Conservation (phyloP, 345 rosid species). For the Salix viminalis region DNA sequence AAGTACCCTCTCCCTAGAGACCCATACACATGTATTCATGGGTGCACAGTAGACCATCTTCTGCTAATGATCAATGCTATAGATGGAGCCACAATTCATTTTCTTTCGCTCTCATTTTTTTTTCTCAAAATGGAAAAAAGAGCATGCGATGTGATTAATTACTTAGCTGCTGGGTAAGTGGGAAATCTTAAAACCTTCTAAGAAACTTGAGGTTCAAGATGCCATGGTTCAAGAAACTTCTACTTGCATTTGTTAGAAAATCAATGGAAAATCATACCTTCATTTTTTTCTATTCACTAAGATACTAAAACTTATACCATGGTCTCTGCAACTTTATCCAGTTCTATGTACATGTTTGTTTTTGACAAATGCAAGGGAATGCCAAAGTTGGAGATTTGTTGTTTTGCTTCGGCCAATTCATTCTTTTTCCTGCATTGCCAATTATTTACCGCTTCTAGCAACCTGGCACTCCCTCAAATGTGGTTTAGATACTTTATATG, state of each 20-base stretch:
- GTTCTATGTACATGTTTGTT: background rate
- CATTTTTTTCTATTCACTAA: background rate
- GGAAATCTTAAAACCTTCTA: background rate
- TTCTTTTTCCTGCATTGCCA: background rate
- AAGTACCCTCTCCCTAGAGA: background rate
- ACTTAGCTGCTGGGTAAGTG: background rate
- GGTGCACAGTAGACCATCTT: background rate
- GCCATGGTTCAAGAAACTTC: background rate
- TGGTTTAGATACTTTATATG: background rate
- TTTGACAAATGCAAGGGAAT: background rate
- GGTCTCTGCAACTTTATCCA: background rate
- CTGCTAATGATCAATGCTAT: background rate
- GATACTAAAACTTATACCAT: background rate
- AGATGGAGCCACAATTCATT: background rate
- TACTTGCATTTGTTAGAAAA: background rate
- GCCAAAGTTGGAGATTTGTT: background rate
- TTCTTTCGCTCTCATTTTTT: background rate
- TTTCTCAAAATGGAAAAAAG: too few species aligned
- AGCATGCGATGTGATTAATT: too few species aligned
- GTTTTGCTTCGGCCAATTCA: background rate
- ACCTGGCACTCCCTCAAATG: background rate
- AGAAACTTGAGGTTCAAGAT: background rate
- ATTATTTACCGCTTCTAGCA: background rate
- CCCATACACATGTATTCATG: background rate
- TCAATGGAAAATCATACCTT: background rate